Conservation (phyloP, 106 monocot genomes). For the Phalaenopsis equestris region DNA sequence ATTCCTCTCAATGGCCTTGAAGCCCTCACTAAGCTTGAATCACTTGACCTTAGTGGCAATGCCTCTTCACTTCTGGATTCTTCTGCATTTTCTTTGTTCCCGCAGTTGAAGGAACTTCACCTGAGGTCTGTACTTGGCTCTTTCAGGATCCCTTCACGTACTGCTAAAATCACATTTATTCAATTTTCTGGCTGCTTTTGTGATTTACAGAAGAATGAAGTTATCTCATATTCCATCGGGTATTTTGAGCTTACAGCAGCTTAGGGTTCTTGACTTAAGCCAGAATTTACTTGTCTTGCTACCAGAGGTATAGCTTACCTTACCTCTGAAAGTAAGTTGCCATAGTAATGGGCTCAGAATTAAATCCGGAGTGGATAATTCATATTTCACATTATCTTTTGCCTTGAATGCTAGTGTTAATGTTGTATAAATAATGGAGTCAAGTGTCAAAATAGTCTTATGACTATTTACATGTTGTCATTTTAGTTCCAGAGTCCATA, state of each 20-base stretch:
- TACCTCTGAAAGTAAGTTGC: background rate
- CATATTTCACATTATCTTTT: background rate
- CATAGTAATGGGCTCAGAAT: background rate
- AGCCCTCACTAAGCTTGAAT: conserved; percentile 57
- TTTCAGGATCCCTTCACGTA: background rate
- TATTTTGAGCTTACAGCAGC: conserved; percentile 32
- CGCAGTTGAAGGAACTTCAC: conserved; percentile 74
- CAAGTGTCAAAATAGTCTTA: too few relatives aligned
- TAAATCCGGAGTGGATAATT: background rate
- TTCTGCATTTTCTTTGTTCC: conserved; percentile 44
- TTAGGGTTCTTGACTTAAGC: conserved; percentile 76
- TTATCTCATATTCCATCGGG: conserved; percentile 47
- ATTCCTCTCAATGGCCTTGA: conserved; percentile 62
- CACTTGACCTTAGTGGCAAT: conserved; percentile 88
- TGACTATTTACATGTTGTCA: too few relatives aligned
- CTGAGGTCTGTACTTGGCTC: conserved; percentile 44
- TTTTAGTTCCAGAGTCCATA: too few relatives aligned
- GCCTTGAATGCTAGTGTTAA: background rate
- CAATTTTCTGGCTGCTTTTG: conserved; percentile 15
- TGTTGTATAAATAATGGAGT: background rate
- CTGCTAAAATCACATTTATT: background rate
- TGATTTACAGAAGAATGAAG: conserved; percentile 59
- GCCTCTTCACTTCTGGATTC: conserved; percentile 43
- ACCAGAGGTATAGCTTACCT: conserved; percentile 45
- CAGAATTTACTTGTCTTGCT: conserved; percentile 62